Conservation (phyloP, 2,329 filamentous ascomycete species). For the Xylariales sp. region DNA sequence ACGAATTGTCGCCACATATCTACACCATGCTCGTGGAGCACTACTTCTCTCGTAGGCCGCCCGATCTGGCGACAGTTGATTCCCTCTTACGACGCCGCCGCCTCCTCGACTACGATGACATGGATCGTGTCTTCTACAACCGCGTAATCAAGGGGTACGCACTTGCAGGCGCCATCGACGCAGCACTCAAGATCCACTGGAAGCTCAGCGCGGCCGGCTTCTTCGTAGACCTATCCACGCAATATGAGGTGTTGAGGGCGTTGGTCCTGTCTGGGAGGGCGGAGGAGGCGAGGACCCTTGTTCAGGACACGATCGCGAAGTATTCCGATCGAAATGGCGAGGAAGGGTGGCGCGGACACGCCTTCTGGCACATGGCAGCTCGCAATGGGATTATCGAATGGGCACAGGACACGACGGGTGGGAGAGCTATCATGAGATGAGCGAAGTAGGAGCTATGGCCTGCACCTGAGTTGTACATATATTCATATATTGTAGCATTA, state of each 20-base stretch:
- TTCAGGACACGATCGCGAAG: slow-evolving; percentile 16
- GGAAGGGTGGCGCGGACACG: slow-evolving; percentile 19
- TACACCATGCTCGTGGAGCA: slow-evolving; percentile 70
- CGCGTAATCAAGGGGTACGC: slow-evolving; percentile 60
- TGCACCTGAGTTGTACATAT: too few species aligned
- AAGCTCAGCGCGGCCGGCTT: slow-evolving; percentile 36
- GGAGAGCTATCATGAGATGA: slow-evolving; percentile 5
- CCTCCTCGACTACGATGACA: slow-evolving; percentile 23
- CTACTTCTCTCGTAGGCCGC: slow-evolving; percentile 55
- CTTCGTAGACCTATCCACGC: slow-evolving; percentile 37
- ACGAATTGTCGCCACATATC: slow-evolving; percentile 58
- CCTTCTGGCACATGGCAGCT: slow-evolving; percentile 21
- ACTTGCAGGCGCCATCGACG: slow-evolving; percentile 41
- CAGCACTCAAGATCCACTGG: slow-evolving; percentile 45
- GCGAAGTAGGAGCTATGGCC: too few species aligned
- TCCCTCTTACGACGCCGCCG: slow-evolving; percentile 49
- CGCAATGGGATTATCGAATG: slow-evolving; percentile 9
- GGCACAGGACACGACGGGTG: background rate
- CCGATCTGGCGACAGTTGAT: slow-evolving; percentile 56
- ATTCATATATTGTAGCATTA: too few species aligned
- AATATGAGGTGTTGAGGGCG: slow-evolving; percentile 37
- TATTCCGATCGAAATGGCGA: slow-evolving; percentile 13
- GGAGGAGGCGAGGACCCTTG: slow-evolving; percentile 19
- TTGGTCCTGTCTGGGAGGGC: slow-evolving; percentile 14
- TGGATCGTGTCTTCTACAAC: slow-evolving; percentile 45